Percentiles rank a stretch among this genome's conserved stretches.
phyloP scores from a whole-genome alignment of 2,329 filamentous ascomycete species.

The Blastomyces gilchristii region DNA sequence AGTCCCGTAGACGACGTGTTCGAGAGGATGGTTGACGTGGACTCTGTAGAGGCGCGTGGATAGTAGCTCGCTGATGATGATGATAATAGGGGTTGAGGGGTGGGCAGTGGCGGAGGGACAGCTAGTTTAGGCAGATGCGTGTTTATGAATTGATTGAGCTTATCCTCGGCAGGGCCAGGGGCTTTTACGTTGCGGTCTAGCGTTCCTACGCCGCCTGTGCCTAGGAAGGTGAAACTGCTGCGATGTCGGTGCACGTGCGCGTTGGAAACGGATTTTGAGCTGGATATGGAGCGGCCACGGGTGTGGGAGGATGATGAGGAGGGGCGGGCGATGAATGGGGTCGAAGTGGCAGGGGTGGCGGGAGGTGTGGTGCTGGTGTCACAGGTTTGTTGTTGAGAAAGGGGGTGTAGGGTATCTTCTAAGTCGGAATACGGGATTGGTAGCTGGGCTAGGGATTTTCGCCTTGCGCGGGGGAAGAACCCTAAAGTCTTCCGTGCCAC shows the following conservation, averaged over 20 bases:
- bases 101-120: constrained; percentile 54
- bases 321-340: constrained; percentile 21
- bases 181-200: constrained; percentile 47
- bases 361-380: constrained; percentile 38
- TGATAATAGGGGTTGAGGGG: constrained; percentile 41
- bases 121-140: constrained; percentile 72
- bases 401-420: constrained; percentile 26
- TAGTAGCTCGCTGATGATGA: constrained; percentile 14
- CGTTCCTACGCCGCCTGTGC: constrained; percentile 81
- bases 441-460: constrained; percentile 57
- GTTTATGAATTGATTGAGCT: constrained; percentile 71
- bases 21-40: constrained; percentile 23
- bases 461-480: constrained; percentile 82
- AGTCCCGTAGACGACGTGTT: constrained; percentile 41
- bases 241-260: constrained; percentile 32
- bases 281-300: constrained; percentile 22
- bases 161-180: constrained; percentile 69
- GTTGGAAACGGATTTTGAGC: constrained; percentile 25
- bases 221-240: constrained; percentile 54
- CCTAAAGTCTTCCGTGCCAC: constrained; percentile 71
- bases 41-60: constrained; percentile 28
- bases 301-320: constrained; percentile 17
- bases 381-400: constrained; percentile 47
- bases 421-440: constrained; percentile 51
- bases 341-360: constrained; percentile 25